Evolutionary conservation across 257 asterid genomes (phyloP), one percentile per base, ranked within the genome.

Genomic region (Salvia rosmarinus): DNA sequence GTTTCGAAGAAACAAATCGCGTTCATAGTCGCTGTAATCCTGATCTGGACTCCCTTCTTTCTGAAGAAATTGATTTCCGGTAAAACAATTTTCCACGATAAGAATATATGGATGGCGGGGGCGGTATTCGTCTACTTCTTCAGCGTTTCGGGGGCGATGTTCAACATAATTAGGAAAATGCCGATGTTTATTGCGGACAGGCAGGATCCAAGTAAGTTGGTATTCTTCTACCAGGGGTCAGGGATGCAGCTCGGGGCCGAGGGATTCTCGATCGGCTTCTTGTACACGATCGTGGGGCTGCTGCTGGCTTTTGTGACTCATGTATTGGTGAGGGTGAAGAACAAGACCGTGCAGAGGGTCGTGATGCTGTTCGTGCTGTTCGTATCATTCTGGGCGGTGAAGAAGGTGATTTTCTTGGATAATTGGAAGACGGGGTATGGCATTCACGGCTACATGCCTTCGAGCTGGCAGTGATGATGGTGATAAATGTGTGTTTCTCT

Each of bases 221-320:
- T 89, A 4, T 89, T 85, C 87, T 91, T 91, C 70, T 89, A 95
- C 78, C 90, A 91, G 75, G 97, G 97, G 0, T 80, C 93, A 0
- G 98, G 98, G 52, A 95, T 89, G 97, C 99, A 95, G 75, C 76
- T 95, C 68, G 99, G 98, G 50, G 91, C 92, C 6, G 99, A 95
- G 77, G 99, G 98, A 1, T 90, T 91, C 49, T 61, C 91, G 0
- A 73, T 95, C 32, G 99, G 99, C 4, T 88, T 85, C 84, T 69
- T 95, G 86, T 95, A 95, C 32, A 85, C 95, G 13, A 57, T 88
- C 16, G 98, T 95, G 16, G 99, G 99, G 16, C 81, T 89, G 72
- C 64, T 91, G 80, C 75, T 91, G 79, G 98, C 96, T 9, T 78
- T 87, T 64, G 80, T 75, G 6, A 87, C 92, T 55, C 95, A 91